These are phyloP conservation scores for Monilinia fructicola DNA, from an alignment of 2,329 filamentous ascomycete species.

Conservation along the genomic window DNA sequence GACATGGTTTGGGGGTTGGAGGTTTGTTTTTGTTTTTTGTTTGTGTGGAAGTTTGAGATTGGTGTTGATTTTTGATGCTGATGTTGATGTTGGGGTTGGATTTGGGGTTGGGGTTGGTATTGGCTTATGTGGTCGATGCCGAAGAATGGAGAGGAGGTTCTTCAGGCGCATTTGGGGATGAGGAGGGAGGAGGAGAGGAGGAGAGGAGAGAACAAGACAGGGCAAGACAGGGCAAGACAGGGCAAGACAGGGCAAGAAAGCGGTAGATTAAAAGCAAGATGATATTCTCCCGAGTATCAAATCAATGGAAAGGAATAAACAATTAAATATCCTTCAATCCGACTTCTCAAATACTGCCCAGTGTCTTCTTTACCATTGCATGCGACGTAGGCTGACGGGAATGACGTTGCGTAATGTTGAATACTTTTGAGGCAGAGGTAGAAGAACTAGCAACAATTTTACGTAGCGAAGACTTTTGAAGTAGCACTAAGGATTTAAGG, in stretches of 20 bases:
- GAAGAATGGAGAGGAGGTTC: constrained; percentile 41
- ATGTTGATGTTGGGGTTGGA: constrained; percentile 10
- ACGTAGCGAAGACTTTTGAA: not conserved
- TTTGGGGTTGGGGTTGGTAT: not conserved
- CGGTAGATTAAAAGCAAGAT: too few species aligned
- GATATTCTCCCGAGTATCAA: not conserved
- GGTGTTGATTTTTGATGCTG: too few species aligned
- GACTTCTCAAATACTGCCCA: too few species aligned
- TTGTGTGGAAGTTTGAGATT: too few species aligned
- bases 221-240: not conserved
- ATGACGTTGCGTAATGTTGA: not conserved
- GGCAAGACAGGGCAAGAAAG: not conserved
- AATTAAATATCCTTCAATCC: not conserved
- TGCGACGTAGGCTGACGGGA: not conserved
- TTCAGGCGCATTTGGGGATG: constrained; percentile 46
- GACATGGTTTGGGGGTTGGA: constrained; percentile 30
- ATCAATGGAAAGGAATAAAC: not conserved
- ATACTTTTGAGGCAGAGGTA: too few species aligned
- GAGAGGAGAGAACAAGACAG: not conserved
- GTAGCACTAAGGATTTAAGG: too few species aligned
- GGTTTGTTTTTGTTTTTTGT: not conserved
- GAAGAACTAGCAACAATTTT: not conserved
- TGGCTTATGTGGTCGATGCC: constrained; percentile 28
- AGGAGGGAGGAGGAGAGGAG: not conserved
- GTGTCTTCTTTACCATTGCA: too few species aligned